A percentile compares a stretch with the other conserved stretches of the same genome.
Conservation (phyloP, 2,329 filamentous ascomycete genomes). For the Fusarium avenaceum region DNA sequence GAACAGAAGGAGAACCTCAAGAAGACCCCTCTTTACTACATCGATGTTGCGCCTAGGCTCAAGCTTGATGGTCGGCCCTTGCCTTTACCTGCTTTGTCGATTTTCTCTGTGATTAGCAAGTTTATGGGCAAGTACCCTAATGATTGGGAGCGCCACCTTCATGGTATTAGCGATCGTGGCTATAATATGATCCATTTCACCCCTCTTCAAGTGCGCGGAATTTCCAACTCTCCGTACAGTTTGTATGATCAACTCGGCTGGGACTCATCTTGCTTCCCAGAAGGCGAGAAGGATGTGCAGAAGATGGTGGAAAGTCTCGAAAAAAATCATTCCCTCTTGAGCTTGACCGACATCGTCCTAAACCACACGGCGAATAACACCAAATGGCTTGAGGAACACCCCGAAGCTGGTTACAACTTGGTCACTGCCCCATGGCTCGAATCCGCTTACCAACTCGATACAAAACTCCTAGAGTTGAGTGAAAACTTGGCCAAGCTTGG, state of each 20-base stretch:
- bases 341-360: slow-evolving; percentile 95
- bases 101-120: slow-evolving; percentile 96
- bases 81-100: slow-evolving; percentile 86
- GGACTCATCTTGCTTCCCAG: slow-evolving; percentile 84
- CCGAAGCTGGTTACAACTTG: slow-evolving; percentile 95
- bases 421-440: slow-evolving; percentile 86
- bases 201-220: slow-evolving; percentile 87
- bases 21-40: slow-evolving; percentile 85
- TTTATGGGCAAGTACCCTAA: slow-evolving; percentile 94
- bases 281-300: slow-evolving; percentile 84
- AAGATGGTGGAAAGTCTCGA: slow-evolving; percentile 85
- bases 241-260: slow-evolving; percentile 92
- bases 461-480: slow-evolving; percentile 80
- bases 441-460: slow-evolving; percentile 73
- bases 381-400: slow-evolving; percentile 92
- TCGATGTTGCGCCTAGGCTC: slow-evolving; percentile 90
- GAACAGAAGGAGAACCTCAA: slow-evolving; percentile 63
- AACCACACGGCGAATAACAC: slow-evolving; percentile 98
- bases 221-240: slow-evolving; percentile 97
- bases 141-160: slow-evolving; percentile 91
- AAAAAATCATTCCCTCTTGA: slow-evolving; percentile 84
- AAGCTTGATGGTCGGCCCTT: slow-evolving; percentile 79
- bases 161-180: slow-evolving; percentile 87
- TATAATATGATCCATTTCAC: slow-evolving; percentile 99
- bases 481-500: slow-evolving; percentile 77